Evolutionary conservation across 768 basidiomycete species (phyloP).

Genomic region (Pisolithus orientalis): DNA sequence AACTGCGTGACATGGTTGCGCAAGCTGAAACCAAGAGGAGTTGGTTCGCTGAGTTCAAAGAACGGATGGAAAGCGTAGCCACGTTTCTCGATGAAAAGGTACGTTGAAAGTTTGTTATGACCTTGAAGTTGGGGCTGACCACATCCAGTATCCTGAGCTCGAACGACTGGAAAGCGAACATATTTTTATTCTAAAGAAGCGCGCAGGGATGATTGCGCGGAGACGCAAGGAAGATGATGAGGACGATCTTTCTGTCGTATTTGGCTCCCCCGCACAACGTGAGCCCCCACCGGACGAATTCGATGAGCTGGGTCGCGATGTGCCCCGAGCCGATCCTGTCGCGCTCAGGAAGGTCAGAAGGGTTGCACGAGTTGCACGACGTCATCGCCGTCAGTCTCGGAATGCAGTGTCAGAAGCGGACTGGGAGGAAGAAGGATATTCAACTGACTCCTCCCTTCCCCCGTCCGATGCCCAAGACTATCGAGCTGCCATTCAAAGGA

Average conservation of each 20-base stretch:
- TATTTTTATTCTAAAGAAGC: slow-evolving; percentile 66
- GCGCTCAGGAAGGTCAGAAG: slow-evolving; percentile 49
- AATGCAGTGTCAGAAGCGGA: slow-evolving; percentile 23
- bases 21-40: slow-evolving; percentile 71
- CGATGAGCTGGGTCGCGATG: slow-evolving; percentile 57
- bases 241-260: slow-evolving; percentile 70
- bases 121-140: neutral
- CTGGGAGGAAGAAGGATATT: slow-evolving; percentile 68
- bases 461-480: slow-evolving; percentile 69
- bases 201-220: slow-evolving; percentile 56
- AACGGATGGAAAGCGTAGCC: slow-evolving; percentile 79
- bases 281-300: slow-evolving; percentile 31
- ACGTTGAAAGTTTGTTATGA: neutral
- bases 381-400: slow-evolving; percentile 34
- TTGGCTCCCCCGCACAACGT: slow-evolving; percentile 43
- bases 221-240: slow-evolving; percentile 73
- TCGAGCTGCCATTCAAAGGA: slow-evolving; percentile 47
- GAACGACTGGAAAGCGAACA: slow-evolving; percentile 77
- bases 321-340: slow-evolving; percentile 41
- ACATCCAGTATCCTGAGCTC: slow-evolving; percentile 60
- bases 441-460: slow-evolving; percentile 74
- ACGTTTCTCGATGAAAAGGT: slow-evolving; percentile 90
- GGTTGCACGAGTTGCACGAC: slow-evolving; percentile 52
- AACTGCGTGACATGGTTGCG: slow-evolving; percentile 69
- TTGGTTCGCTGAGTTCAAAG: slow-evolving; percentile 74